Conservation (phyloP, 2,329 filamentous ascomycete genomes). For the Basipetospora sp. region DNA sequence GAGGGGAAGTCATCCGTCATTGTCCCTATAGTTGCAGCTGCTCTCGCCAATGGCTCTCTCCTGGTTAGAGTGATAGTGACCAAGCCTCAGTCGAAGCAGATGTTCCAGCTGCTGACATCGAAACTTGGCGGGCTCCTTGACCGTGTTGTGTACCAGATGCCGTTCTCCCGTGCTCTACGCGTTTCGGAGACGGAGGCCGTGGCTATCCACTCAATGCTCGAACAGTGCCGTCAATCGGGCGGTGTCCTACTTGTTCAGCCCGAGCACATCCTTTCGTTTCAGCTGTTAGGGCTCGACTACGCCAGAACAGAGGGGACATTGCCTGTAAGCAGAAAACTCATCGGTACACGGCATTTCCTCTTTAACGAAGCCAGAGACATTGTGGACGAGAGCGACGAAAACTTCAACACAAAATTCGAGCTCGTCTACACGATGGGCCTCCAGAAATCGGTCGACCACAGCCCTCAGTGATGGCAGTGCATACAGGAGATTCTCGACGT, state of each 20-base stretch:
- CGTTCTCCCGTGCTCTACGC: constrained; percentile 38
- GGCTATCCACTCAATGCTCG: constrained; percentile 23
- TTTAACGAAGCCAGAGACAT: constrained; percentile 34
- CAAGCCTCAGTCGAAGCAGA: constrained; percentile 47
- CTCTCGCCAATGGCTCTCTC: constrained; percentile 32
- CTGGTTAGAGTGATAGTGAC: constrained; percentile 46
- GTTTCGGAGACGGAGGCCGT: constrained; percentile 18
- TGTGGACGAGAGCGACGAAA: constrained; percentile 52
- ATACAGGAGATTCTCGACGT: constrained; percentile 38
- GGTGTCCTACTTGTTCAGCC: constrained; percentile 48
- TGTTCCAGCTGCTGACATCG: constrained; percentile 38
- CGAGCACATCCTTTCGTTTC: constrained; percentile 48
- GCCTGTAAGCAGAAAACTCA: constrained; percentile 18
- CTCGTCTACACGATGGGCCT: constrained; percentile 47
- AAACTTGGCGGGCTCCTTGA: constrained; percentile 42
- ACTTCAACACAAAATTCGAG: constrained; percentile 45
- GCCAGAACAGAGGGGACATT: constrained; percentile 17
- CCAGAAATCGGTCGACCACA: constrained; percentile 34
- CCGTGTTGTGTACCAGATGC: constrained; percentile 39
- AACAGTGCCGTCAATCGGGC: constrained; percentile 31
- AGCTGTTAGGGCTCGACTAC: constrained; percentile 44
- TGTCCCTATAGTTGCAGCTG: constrained; percentile 44
- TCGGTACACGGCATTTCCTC: constrained; percentile 30
- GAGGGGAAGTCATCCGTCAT: constrained; percentile 59
- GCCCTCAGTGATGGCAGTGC: constrained; percentile 40